Conservation (phyloP, 352 stramenopile genomes). For the Phytophthora pluvialis region DNA sequence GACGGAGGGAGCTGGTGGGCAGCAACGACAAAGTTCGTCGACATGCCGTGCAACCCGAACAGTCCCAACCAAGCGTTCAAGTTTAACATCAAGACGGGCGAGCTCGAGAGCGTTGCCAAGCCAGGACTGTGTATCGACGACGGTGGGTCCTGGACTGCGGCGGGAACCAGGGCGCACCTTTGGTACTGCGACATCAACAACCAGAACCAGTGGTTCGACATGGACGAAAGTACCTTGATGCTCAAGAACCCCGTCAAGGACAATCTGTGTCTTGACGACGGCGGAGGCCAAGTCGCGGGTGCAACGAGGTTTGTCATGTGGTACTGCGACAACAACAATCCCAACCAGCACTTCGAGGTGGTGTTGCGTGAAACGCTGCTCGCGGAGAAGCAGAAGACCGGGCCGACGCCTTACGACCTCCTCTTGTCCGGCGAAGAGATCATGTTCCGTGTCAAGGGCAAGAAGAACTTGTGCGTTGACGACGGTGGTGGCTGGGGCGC, state of each 20-base stretch:
- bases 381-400: constrained; percentile 20
- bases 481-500: constrained; percentile 37
- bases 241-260: constrained; percentile 38
- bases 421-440: constrained; percentile 26
- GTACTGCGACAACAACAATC: constrained; percentile 33
- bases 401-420: constrained; percentile 25
- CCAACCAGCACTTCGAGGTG: constrained; percentile 38
- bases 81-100: constrained; percentile 30
- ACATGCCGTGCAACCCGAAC: constrained; percentile 37
- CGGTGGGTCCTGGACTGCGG: constrained; percentile 22
- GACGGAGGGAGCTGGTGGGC: constrained; percentile 35
- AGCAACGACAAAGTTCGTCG: constrained; percentile 28
- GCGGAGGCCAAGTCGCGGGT: constrained; percentile 15
- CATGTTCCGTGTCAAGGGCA: constrained; percentile 31
- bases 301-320: constrained; percentile 28
- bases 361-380: constrained; percentile 15
- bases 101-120: constrained; percentile 29
- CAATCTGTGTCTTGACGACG: constrained; percentile 44
- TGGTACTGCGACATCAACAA: constrained; percentile 39
- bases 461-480: constrained; percentile 43
- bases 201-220: constrained; percentile 35
- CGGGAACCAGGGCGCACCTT: constrained; percentile 19
- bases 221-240: constrained; percentile 37
- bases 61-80: constrained; percentile 39
- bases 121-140: constrained; percentile 37